Conservation (phyloP, 2,329 filamentous ascomycete species). For the Akanthomyces lecanii region DNA sequence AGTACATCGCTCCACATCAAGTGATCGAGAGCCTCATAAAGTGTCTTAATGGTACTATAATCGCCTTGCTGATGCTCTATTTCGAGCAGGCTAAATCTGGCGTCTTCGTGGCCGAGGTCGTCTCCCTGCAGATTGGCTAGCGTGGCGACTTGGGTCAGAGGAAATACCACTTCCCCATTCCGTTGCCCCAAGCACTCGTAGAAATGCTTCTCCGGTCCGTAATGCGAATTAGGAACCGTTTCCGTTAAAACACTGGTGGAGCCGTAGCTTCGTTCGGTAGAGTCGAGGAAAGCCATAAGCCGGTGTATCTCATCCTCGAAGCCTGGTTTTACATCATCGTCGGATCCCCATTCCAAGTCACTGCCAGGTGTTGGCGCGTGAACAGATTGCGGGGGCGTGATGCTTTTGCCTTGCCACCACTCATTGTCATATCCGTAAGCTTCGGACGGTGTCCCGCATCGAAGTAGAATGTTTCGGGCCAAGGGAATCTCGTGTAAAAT, state of each 20-base stretch:
- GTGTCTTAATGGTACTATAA: constrained; percentile 15
- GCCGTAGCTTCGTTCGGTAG: constrained; percentile 56
- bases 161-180: constrained; percentile 25
- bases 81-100: constrained; percentile 40
- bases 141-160: constrained; percentile 32
- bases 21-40: constrained; percentile 41
- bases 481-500: constrained; percentile 58
- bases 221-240: constrained; percentile 30
- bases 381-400: constrained; percentile 32
- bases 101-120: constrained; percentile 31
- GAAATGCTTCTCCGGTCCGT: constrained; percentile 39
- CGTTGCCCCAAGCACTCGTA: constrained; percentile 39
- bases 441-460: constrained; percentile 35
- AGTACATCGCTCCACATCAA: constrained; percentile 45
- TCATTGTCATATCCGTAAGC: constrained; percentile 53
- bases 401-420: constrained; percentile 59
- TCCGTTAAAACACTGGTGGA: constrained; percentile 46
- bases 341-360: constrained; percentile 29
- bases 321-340: constrained; percentile 29
- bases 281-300: constrained; percentile 59
- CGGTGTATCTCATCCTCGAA: constrained; percentile 56
- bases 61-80: constrained; percentile 32
- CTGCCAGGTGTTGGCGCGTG: constrained; percentile 26
- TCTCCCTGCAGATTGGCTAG: constrained; percentile 29
- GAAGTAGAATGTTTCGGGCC: constrained; percentile 51